These are phyloP conservation scores for Oligophagozyma castellii DNA, from an alignment of 1,139 yeast genomes.

Conservation along the genomic window DNA sequence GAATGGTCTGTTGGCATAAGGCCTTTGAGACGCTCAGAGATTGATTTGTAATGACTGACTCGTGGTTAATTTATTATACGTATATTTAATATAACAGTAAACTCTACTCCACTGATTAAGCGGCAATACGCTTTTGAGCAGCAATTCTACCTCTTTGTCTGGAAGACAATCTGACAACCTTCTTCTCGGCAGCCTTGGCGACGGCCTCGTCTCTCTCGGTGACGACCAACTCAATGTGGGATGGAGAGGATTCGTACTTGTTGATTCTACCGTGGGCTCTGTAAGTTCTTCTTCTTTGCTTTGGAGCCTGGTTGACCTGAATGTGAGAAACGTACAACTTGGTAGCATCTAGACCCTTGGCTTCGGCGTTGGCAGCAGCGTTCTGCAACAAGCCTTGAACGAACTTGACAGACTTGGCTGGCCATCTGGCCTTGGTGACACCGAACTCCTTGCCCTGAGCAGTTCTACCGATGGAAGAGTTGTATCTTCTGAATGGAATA, in stretches of 20 bases:
- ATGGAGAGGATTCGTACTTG: constrained; percentile 97
- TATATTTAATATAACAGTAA: background rate
- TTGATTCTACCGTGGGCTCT: constrained; percentile 99
- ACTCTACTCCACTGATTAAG: constrained; percentile 21
- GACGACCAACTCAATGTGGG: constrained; percentile 95
- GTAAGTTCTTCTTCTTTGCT: constrained; percentile 99
- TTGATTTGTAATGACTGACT: too few species aligned
- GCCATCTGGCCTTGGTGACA: constrained; percentile 99
- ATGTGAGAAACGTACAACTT: constrained; percentile 93
- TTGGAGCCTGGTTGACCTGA: constrained; percentile 99
- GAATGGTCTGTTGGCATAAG: too few species aligned
- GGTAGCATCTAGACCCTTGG: constrained; percentile 94
- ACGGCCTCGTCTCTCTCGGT: constrained; percentile 93
- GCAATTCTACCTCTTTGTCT: constrained; percentile 93
- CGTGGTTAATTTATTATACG: too few species aligned
- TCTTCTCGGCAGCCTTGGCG: constrained; percentile 82
- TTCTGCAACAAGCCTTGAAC: constrained; percentile 88
- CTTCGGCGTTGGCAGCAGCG: constrained; percentile 99
- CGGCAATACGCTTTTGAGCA: constrained; percentile 62
- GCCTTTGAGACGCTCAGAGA: too few species aligned
- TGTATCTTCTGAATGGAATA: constrained; percentile 98
- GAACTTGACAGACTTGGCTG: constrained; percentile 95
- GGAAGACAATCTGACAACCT: constrained; percentile 54
- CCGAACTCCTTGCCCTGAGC: constrained; percentile 99
- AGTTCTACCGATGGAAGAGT: constrained; percentile 95